phyloP scores from a whole-genome alignment of 192 early-diverging fungal species.

The Coemansia sp. region DNA sequence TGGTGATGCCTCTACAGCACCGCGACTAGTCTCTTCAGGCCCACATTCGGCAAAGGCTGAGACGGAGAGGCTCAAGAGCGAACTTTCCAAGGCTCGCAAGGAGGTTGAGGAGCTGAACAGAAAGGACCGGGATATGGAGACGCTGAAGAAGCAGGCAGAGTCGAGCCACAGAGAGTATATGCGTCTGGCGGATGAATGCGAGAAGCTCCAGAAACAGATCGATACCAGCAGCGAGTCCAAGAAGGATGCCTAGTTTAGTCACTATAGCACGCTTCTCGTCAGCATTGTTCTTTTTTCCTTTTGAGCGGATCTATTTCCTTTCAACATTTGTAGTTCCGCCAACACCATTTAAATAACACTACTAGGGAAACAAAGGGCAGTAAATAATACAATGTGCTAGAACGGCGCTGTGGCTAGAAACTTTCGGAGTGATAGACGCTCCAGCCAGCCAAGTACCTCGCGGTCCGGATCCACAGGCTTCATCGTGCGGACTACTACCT shows the following conservation, averaged over 20 bases:
- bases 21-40: slow-evolving; percentile 20
- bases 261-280: not conserved
- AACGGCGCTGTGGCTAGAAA: slow-evolving; percentile 2
- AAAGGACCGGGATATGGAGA: slow-evolving; percentile 50
- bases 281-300: not conserved
- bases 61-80: slow-evolving; percentile 31
- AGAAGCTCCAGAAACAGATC: slow-evolving; percentile 37
- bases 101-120: slow-evolving; percentile 48
- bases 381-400: slow-evolving; percentile 4
- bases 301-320: not conserved
- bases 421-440: slow-evolving; percentile 35
- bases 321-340: not conserved
- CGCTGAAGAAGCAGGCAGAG: slow-evolving; percentile 55
- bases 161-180: slow-evolving; percentile 53
- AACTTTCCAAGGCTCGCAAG: slow-evolving; percentile 41
- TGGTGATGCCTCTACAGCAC: slow-evolving; percentile 13
- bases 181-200: slow-evolving; percentile 51
- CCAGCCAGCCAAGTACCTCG: slow-evolving; percentile 44
- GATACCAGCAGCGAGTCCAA: slow-evolving; percentile 36
- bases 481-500: slow-evolving; percentile 27
- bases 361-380: not conserved
- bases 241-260: slow-evolving; percentile 35
- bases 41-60: slow-evolving; percentile 29
- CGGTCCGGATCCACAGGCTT: slow-evolving; percentile 24
- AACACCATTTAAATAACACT: not conserved